Evolutionary conservation across 2,329 filamentous ascomycete species (phyloP), one percentile per base, ranked within the genome.

Genomic region (Exophiala mesophila): DNA sequence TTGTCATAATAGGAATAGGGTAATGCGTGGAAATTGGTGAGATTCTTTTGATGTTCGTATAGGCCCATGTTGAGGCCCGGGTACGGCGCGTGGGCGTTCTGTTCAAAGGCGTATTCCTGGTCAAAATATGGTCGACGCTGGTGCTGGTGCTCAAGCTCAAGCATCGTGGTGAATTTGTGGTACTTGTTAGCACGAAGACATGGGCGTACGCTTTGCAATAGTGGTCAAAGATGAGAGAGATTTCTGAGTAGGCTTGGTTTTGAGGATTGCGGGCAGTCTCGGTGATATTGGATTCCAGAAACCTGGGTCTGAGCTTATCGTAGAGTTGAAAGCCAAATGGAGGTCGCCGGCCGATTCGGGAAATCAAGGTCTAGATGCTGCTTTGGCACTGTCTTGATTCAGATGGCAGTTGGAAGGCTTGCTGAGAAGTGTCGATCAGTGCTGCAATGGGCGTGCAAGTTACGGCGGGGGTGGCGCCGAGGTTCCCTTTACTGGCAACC

Each of bases 351-450:
- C 12, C 39, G 40, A 47, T 44, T 42, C 45, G 45, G 26, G 21
- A 23, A 37, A 15, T 20, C 37, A 31, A 33, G 44, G 44, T 29
- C 47, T 44, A 46, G 50, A 48, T 32, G 45, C 33, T 29, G 32
- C 32, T 24, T 12, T 26, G 21, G n/a, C 31, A 17, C n/a, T 8
- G 31, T 36, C 13, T 36, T 36, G 15, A 34, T 34, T 24, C 16
- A 36, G 31, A 36, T 20, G 37, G 24, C n/a, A 41, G 36, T 36
- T n/a, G 28, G 34, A 44, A 53, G 50, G 52, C 50, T 55, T 47
- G 52, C 52, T 50, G 50, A 47, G 36, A 34, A 30, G n/a, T 40
- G 52, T 31, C 39, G 52, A 53, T 52, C 47, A 53, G 34, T 55
- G 45, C 50, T 36, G 38, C 12, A 45, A 43, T 20, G 10, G 31